phyloP scores from a whole-genome alignment of 805 yeast genomes.

The Yarrowia bubula region DNA sequence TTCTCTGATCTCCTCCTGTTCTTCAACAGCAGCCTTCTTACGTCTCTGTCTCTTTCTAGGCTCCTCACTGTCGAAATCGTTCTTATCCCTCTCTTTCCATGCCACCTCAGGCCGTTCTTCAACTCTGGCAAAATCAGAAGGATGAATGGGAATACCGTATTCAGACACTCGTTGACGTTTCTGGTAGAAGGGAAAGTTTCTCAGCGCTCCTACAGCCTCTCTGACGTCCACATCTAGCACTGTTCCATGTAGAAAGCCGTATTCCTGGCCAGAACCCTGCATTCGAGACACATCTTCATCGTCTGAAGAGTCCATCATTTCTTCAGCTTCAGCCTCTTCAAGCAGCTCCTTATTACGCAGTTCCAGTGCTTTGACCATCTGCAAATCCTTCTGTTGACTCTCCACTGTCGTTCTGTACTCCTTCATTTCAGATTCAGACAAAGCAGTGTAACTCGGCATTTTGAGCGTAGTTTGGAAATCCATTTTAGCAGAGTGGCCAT shows the following conservation, averaged over 20 bases:
- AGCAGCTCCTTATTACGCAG: slow-evolving; percentile 42
- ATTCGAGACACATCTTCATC: slow-evolving; percentile 37
- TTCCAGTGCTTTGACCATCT: slow-evolving; percentile 36
- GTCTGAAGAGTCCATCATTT: slow-evolving; percentile 32
- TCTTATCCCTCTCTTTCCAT: slow-evolving; percentile 14
- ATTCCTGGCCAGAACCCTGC: slow-evolving; percentile 32
- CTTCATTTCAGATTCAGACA: slow-evolving; percentile 39
- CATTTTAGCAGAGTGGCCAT: slow-evolving; percentile 35
- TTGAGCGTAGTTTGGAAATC: slow-evolving; percentile 26
- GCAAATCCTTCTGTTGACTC: slow-evolving; percentile 33
- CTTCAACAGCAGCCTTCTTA: neutral
- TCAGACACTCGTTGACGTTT: slow-evolving; percentile 70
- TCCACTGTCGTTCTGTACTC: slow-evolving; percentile 34
- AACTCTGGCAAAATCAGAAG: slow-evolving; percentile 57
- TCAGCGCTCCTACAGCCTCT: slow-evolving; percentile 9
- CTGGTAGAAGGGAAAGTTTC: slow-evolving; percentile 65
- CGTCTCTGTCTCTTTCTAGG: slow-evolving; percentile 20
- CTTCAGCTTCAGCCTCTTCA: slow-evolving; percentile 40
- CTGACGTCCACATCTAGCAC: slow-evolving; percentile 46
- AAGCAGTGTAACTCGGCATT: slow-evolving; percentile 27
- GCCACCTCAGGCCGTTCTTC: slow-evolving; percentile 42
- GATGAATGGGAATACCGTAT: slow-evolving; percentile 76
- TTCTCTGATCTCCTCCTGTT: slow-evolving; percentile 3
- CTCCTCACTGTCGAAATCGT: slow-evolving; percentile 10
- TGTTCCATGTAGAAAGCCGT: slow-evolving; percentile 9